phyloP scores from a whole-genome alignment of 139 green algal genomes.

The Penium margaritaceum region DNA sequence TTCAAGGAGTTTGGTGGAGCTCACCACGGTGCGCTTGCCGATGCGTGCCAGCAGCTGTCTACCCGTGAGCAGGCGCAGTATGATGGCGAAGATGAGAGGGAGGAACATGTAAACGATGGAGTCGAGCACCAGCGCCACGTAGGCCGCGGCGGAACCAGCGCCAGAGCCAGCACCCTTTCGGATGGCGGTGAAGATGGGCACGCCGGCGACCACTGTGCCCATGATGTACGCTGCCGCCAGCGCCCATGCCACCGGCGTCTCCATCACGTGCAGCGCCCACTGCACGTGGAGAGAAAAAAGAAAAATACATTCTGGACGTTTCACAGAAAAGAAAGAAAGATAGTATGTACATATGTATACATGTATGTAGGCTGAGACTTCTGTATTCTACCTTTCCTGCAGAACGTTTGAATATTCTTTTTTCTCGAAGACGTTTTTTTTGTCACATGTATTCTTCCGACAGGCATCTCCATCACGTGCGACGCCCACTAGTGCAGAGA shows the following conservation, averaged over 20 bases:
- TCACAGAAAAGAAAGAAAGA: neutral
- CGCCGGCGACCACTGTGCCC: conserved; percentile 22
- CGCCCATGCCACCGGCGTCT: conserved; percentile 36
- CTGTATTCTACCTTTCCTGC: no score
- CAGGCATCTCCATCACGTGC: conserved; percentile 32
- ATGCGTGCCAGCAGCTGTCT: conserved; percentile 33
- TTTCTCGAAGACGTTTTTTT: no score
- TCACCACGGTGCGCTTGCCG: conserved; percentile 45
- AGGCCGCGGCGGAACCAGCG: no score
- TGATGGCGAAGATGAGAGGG: conserved; percentile 26
- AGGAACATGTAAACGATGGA: conserved; percentile 41
- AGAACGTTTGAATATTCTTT: no score
- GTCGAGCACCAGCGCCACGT: conserved; percentile 24
- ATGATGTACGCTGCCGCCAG: conserved; percentile 32
- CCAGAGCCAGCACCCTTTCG: no score
- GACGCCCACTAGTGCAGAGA: conserved; percentile 12
- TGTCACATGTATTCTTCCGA: no score
- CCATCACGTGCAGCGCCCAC: conserved; percentile 37
- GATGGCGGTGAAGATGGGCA: conserved; percentile 26
- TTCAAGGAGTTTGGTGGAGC: no score
- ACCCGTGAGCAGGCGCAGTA: conserved; percentile 42
- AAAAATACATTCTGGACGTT: neutral
- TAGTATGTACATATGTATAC: neutral
- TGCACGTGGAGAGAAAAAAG: neutral
- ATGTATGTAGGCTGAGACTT: no score